phyloP scores from a whole-genome alignment of 805 yeast species.

The Candida qinlingensis region DNA sequence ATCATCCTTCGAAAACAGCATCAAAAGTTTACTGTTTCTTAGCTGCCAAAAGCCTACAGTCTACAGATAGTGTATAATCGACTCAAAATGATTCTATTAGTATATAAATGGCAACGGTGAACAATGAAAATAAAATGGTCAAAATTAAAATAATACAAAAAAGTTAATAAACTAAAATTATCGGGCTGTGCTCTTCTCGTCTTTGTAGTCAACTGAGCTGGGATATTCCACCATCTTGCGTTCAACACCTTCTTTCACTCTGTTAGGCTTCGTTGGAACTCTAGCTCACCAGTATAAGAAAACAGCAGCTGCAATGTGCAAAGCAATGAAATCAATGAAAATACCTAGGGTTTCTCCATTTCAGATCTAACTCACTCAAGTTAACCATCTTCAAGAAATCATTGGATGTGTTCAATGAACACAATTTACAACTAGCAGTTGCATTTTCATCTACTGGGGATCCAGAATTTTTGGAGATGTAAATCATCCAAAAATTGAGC shows the following conservation, averaged over 20 bases:
- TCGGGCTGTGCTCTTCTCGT: background rate
- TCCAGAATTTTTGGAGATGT: constrained; percentile 22
- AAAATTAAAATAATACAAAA: no score
- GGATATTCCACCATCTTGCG: background rate
- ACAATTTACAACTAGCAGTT: constrained; percentile 53
- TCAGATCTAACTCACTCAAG: constrained; percentile 34
- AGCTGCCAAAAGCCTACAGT: no score
- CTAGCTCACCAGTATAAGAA: constrained; percentile 53
- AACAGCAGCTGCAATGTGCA: constrained; percentile 37
- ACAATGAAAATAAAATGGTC: background rate
- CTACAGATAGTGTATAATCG: no score
- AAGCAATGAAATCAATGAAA: constrained; percentile 36
- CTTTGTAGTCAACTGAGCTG: background rate
- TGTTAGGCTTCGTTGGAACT: constrained; percentile 55
- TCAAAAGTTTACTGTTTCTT: no score
- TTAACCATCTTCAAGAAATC: constrained; percentile 43
- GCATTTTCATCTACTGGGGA: constrained; percentile 7
- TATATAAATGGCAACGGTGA: no score
- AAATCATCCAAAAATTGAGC: constrained; percentile 41
- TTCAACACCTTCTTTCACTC: background rate
- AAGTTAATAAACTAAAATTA: background rate
- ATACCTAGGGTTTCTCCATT: constrained; percentile 69
- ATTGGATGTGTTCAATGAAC: constrained; percentile 53
- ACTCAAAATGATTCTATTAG: no score
- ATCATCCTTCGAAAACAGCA: no score